Base-by-base conservation (phyloP, 2,329 filamentous ascomycete species). In the Exserohilum turcica region DNA sequence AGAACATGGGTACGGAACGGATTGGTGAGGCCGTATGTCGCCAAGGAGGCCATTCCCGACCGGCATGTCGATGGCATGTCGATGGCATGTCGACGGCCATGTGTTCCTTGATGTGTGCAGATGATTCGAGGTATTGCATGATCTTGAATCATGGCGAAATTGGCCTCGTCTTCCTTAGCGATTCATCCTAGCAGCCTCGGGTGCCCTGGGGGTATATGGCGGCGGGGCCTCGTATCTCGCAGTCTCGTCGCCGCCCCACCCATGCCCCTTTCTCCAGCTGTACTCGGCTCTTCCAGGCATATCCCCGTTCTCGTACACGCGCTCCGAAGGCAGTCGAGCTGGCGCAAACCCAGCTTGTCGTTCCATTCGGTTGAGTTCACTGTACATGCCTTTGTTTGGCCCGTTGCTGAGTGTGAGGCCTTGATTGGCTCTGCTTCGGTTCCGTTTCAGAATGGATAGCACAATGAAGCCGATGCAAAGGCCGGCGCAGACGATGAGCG, bases 401-500 rank as follows among this genome's bases (percentile, higher is more conserved):
- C 21, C 21, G 21, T 24, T 4, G 21, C 21, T 24, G 15, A 16
- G 43, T 29, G 15, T 40, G 13, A 28, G 38, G 33, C 27, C 38
- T 32, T 43, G 19, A 6, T 10, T 32, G 16, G 35, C 47, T 29
- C 44, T 28, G 21, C 37, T 33, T 19, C 45, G 39, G 15, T 33
- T 40, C 24, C 53, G 39, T 9, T 39, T 47, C 0, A 35, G 60
- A 7, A 59, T 35, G 48, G 48, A 63, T 19, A 64, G 42, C 3
- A 59, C 33, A 1, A 43, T 46, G 40, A 65, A 44, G 40, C 66
- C 47, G 38, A 57, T 31, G 49, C 59, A 18, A 13, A 53, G 56
- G 19, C 62, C 21, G 48, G 62, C 32, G 18, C 56, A 44, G 35
- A 66, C 59, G 37, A 51, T 24, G 44, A 62, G 38, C 21, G 67